Conservation (phyloP, 257 asterid genomes). For the Nicotiana undulata region DNA sequence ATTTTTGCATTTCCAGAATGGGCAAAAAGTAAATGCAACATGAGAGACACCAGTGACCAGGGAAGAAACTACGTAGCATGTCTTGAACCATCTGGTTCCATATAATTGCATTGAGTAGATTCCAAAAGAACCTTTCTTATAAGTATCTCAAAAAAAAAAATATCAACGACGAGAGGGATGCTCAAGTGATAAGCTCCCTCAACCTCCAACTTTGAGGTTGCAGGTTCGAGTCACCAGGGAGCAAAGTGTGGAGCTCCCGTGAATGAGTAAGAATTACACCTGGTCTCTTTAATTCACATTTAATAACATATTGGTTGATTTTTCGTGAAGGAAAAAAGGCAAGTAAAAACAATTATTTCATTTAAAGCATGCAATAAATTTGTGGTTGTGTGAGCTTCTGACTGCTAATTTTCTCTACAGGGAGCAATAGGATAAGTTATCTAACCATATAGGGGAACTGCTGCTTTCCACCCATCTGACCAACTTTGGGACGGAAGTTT, state of each 20-base stretch:
- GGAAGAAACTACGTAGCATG: neutral
- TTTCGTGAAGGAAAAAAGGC: no score
- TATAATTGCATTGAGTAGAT: neutral
- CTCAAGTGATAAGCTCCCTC: no score
- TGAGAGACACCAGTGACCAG: neutral
- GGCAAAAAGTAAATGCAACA: neutral
- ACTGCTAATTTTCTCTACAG: neutral
- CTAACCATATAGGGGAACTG: slow-evolving; percentile 89
- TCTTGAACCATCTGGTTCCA: neutral
- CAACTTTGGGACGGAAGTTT: slow-evolving; percentile 71
- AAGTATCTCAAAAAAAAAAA: no score
- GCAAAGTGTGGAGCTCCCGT: no score
- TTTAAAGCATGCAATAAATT: neutral
- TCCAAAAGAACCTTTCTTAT: neutral
- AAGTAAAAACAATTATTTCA: no score
- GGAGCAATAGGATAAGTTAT: neutral
- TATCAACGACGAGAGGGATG: no score
- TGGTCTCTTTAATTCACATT: neutral
- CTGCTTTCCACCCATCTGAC: slow-evolving; percentile 78
- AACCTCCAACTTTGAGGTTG: no score
- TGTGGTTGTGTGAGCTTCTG: neutral
- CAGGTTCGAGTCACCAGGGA: no score
- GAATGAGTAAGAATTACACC: neutral
- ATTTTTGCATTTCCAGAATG: neutral
- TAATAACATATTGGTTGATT: no score